A percentile compares a stretch with the other conserved stretches of the same genome.
These are phyloP conservation scores for Lodderomyces orthopsilosis DNA, from an alignment of 1,139 yeast genomes.

Conservation along the genomic window DNA sequence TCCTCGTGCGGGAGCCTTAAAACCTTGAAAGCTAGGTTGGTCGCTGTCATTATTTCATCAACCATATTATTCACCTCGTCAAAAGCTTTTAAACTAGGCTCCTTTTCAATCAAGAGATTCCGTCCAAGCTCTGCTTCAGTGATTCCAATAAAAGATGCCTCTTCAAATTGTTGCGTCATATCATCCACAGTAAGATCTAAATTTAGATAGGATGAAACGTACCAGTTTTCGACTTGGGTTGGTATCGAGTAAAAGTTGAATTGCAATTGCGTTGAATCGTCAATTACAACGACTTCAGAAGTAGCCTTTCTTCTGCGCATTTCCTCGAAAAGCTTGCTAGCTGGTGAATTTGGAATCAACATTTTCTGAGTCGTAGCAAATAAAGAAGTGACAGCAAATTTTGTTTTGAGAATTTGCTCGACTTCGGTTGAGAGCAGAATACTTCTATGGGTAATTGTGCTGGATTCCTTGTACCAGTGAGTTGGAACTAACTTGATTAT, in stretches of 20 bases:
- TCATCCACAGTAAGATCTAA: not conserved
- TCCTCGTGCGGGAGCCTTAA: not conserved
- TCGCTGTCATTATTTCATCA: not conserved
- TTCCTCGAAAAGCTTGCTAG: conserved; percentile 3
- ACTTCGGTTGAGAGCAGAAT: not conserved
- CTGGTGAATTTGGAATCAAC: conserved; percentile 3
- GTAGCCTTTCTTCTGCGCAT: not conserved
- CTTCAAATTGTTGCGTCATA: conserved; percentile 1
- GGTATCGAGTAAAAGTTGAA: conserved; percentile 4
- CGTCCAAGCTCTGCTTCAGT: not conserved
- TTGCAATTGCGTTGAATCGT: not conserved
- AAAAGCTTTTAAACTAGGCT: not conserved
- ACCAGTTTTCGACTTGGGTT: not conserved
- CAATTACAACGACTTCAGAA: not conserved
- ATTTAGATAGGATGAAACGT: not conserved
- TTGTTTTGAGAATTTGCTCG: not conserved
- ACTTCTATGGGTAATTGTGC: not conserved
- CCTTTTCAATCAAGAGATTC: not conserved
- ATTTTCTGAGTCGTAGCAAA: conserved; percentile 2
- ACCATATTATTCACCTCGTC: not conserved
- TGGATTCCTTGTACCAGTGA: not conserved
- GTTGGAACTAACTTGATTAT: not conserved
- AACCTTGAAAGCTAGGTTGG: not conserved
- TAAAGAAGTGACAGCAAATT: not conserved
- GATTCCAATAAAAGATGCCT: not conserved